Evolutionary conservation across 768 basidiomycete genomes (phyloP), one percentile per base, ranked within the genome.

Genomic region (Mrakia blollopis): DNA sequence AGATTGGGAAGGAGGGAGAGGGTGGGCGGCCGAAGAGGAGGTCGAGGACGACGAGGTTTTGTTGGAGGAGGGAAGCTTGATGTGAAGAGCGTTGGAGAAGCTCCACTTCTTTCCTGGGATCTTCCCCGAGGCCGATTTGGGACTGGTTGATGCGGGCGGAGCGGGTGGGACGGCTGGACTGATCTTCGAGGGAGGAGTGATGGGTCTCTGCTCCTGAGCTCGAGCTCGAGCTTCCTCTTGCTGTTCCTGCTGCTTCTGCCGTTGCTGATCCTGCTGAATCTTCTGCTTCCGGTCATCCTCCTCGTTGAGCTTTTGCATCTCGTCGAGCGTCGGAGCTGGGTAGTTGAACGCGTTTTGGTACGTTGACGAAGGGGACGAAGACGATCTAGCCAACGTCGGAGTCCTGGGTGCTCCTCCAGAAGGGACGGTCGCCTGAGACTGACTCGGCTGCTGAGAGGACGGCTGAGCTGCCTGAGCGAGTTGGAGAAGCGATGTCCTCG

Each of bases 41-140:
- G 54, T 61, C 57, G 72, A 71, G 11, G 74, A 50, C 37, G 44
- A 30, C 35, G 72, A 73, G 50, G 47, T 47, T n/a, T 72, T 77
- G 61, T 52, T 32, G n/a, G 78, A 76, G 1, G 78, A 77, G n/a
- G 72, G 65, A 23, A 67, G 74, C 37, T 68, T 76, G 62, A 78
- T 78, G 30, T 74, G 74, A 81, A 94, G 85, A 32, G 91, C 92
- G 79, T 88, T 91, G n/a, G 92, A 91, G 83, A 95, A 91, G 82
- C 93, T 94, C 93, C 93, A 95, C 84, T 95, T 95, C 87, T 94
- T 94, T n/a, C 91, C 92, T 47, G 93, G 92, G 28, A 23, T 30
- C 32, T 63, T 74, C 11, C 41, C 50, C 13, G 73, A 32, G 25
- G 65, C 30, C 47, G 74, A 82, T 81, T 74, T 82, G 81, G 60